Evolutionary conservation across 2,329 filamentous ascomycete species (phyloP).

Genomic region (Verticillium dahliae): DNA sequence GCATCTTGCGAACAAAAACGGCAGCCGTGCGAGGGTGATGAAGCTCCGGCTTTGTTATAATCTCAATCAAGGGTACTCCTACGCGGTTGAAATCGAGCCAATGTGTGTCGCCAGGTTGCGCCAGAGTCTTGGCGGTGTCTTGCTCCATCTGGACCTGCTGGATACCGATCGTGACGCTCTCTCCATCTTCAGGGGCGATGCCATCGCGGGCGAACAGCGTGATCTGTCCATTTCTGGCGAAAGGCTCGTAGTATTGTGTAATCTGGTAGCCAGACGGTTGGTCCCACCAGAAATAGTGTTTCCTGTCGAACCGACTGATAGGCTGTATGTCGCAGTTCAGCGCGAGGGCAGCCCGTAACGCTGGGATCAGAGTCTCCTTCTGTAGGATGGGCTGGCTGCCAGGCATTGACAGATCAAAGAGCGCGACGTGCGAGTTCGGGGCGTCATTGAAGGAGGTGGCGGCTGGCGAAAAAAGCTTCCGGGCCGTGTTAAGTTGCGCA

Average conservation of each 20-base stretch:
- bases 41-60: slow-evolving; percentile 86
- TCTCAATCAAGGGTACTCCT: slow-evolving; percentile 85
- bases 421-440: slow-evolving; percentile 81
- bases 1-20: slow-evolving; percentile 82
- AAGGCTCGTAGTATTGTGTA: slow-evolving; percentile 83
- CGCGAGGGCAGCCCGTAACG: slow-evolving; percentile 81
- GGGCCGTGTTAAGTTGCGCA: slow-evolving; percentile 82
- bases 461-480: slow-evolving; percentile 83
- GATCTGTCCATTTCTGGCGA: slow-evolving; percentile 66
- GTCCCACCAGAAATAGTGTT: slow-evolving; percentile 99
- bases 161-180: slow-evolving; percentile 69
- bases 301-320: slow-evolving; percentile 82
- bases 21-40: slow-evolving; percentile 83
- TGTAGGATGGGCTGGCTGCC: slow-evolving; percentile 87
- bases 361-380: slow-evolving; percentile 74
- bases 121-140: slow-evolving; percentile 90
- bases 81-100: slow-evolving; percentile 93
- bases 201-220: slow-evolving; percentile 69
- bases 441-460: slow-evolving; percentile 56
- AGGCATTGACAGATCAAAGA: slow-evolving; percentile 84
- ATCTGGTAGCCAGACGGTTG: slow-evolving; percentile 96
- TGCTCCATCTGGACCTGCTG: slow-evolving; percentile 97
- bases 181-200: slow-evolving; percentile 66
- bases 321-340: slow-evolving; percentile 72
- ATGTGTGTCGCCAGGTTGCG: slow-evolving; percentile 64